Percentiles rank a stretch among this genome's conserved stretches.
These are phyloP conservation scores for Agapanthus africanus DNA, from an alignment of 106 monocot genomes.

Conservation along the genomic window DNA sequence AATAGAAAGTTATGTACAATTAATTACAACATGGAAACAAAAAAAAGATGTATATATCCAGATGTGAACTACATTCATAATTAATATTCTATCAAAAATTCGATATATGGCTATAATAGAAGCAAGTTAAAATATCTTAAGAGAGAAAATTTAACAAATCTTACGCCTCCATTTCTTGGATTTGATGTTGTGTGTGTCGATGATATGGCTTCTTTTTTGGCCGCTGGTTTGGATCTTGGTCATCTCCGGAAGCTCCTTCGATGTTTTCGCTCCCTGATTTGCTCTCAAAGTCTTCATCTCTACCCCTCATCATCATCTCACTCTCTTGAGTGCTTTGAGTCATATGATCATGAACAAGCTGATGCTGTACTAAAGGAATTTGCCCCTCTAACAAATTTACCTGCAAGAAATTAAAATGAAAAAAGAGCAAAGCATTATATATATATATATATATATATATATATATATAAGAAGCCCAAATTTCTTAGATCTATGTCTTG, in stretches of 20 bases:
- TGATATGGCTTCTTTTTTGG: conserved; percentile 86
- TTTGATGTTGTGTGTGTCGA: conserved; percentile 94
- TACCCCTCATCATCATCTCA: conserved; percentile 21
- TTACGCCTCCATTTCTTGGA: conserved; percentile 98
- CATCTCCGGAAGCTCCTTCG: conserved; percentile 72
- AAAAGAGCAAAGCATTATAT: background rate
- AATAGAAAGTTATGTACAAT: too few relatives aligned
- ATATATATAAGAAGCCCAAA: background rate
- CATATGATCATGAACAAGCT: conserved; percentile 28
- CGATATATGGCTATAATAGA: too few relatives aligned
- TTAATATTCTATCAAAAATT: too few relatives aligned
- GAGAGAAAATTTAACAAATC: background rate
- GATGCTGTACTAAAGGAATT: conserved; percentile 17
- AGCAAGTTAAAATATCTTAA: too few relatives aligned
- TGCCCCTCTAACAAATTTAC: conserved; percentile 26
- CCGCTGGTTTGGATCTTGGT: conserved; percentile 59
- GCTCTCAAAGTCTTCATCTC: conserved; percentile 61
- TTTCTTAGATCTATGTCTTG: background rate
- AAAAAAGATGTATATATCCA: too few relatives aligned
- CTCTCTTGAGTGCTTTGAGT: conserved; percentile 8
- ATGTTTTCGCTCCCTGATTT: conserved; percentile 87
- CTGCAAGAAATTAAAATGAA: too few relatives aligned
- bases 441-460: background rate
- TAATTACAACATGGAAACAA: too few relatives aligned
- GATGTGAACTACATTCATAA: too few relatives aligned